phyloP scores from a whole-genome alignment of 306 rosid species.

The Benincasa hispida region DNA sequence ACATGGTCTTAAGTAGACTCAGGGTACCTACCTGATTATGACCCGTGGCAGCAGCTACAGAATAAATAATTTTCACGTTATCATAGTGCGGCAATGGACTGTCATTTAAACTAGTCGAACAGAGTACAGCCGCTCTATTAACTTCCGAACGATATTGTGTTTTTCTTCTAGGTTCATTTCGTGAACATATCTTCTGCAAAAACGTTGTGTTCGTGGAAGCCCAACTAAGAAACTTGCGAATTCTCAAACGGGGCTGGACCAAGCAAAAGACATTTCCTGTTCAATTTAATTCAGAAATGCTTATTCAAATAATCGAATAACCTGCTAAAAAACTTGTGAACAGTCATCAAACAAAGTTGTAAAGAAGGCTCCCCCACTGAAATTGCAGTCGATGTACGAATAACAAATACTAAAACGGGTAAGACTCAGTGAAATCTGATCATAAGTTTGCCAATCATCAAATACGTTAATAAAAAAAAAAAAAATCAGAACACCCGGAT shows the following conservation, averaged over 20 bases:
- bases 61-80: conserved; percentile 51
- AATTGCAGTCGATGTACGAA: not conserved
- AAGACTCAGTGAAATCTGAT: not conserved
- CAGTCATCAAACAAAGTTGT: not conserved
- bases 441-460: not conserved
- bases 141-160: conserved; percentile 11
- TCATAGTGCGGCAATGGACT: conserved; percentile 16
- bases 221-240: not conserved
- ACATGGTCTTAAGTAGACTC: not conserved
- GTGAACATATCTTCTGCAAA: conserved; percentile 7
- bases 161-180: conserved; percentile 12
- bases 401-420: not conserved
- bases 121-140: conserved; percentile 18
- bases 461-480: not conserved
- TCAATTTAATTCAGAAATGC: not conserved
- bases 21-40: conserved; percentile 80
- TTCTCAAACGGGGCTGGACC: not conserved
- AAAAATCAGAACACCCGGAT: not conserved
- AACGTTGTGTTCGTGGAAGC: not conserved
- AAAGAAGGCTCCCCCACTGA: not conserved
- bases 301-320: not conserved
- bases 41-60: conserved; percentile 91
- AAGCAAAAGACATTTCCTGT: not conserved
- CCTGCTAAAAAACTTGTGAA: not conserved
- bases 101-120: conserved; percentile 19